Evolutionary conservation across 192 early-diverging fungal species (phyloP).

Genomic region (Entophlyctis helioformis): DNA sequence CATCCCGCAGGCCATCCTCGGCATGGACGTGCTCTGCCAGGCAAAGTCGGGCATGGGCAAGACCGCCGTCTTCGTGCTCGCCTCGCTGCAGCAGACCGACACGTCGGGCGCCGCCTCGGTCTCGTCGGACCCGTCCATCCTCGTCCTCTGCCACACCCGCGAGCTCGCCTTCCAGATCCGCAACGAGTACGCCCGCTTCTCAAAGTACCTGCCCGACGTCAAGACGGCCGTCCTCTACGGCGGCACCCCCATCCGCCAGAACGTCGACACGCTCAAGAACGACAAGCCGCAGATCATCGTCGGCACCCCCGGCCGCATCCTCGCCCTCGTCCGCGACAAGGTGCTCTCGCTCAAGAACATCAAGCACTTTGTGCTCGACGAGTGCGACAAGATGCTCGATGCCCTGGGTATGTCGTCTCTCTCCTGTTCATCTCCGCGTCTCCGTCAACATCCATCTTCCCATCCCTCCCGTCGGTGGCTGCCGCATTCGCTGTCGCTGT

Average conservation of each 20-base stretch:
- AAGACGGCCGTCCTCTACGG: constrained; percentile 92
- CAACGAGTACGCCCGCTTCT: constrained; percentile 93
- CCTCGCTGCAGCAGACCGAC: constrained; percentile 87
- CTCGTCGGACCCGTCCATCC: constrained; percentile 50
- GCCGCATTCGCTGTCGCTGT: too few species aligned
- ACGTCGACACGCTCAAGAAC: constrained; percentile 74
- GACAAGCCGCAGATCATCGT: constrained; percentile 95
- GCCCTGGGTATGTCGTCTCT: constrained; percentile 73
- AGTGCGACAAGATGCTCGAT: constrained; percentile 97
- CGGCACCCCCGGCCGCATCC: constrained; percentile 90
- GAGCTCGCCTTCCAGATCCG: constrained; percentile 98
- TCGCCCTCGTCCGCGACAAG: constrained; percentile 77
- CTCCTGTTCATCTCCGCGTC: too few species aligned
- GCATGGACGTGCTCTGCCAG: constrained; percentile 95
- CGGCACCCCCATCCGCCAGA: constrained; percentile 63
- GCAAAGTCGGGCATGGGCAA: constrained; percentile 99
- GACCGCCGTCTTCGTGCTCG: constrained; percentile 95
- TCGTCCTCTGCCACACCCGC: constrained; percentile 95
- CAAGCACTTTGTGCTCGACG: constrained; percentile 97
- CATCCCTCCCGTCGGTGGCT: too few species aligned
- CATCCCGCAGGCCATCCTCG: constrained; percentile 92
- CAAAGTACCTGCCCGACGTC: constrained; percentile 87
- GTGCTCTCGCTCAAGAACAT: constrained; percentile 66
- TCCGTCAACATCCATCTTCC: too few species aligned
- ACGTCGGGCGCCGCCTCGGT: constrained; percentile 3